phyloP scores from a whole-genome alignment of 2,329 filamentous ascomycete species.

The Fusarium poae region DNA sequence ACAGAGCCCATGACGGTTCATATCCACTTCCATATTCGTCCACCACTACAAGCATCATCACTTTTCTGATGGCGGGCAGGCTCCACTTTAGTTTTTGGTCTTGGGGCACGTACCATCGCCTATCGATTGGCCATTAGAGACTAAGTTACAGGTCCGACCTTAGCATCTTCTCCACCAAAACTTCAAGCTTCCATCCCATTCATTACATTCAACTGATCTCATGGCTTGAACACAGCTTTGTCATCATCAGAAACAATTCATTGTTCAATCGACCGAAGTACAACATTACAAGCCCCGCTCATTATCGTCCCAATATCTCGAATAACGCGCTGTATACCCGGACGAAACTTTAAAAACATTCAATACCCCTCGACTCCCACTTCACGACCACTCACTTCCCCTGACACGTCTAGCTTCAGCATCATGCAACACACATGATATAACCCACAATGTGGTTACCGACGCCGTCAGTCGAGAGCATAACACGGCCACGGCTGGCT shows the following conservation, averaged over 20 bases:
- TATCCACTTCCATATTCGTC: conserved; percentile 14
- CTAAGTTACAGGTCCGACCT: conserved; percentile 16
- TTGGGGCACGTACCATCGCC: conserved; percentile 31
- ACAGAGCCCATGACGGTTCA: conserved; percentile 35
- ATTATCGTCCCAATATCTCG: not conserved
- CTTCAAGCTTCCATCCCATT: conserved; percentile 17
- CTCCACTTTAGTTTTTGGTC: conserved; percentile 24
- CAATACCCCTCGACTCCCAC: conserved; percentile 5
- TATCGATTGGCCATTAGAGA: conserved; percentile 7
- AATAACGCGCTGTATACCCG: not conserved
- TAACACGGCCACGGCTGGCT: conserved; percentile 67
- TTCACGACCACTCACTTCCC: conserved; percentile 5
- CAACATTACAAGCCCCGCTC: not conserved
- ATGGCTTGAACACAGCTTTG: conserved; percentile 31
- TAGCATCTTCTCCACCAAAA: conserved; percentile 29
- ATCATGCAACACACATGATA: conserved; percentile 53
- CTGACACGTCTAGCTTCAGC: conserved; percentile 34
- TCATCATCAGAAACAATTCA: conserved; percentile 41
- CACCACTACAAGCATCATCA: conserved; percentile 44
- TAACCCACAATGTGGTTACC: conserved; percentile 61
- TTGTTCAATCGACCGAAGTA: conserved; percentile 5
- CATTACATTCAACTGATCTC: conserved; percentile 21
- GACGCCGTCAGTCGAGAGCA: conserved; percentile 65
- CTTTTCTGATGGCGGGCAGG: conserved; percentile 33
- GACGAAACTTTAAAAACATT: not conserved